phyloP scores from a whole-genome alignment of 75 land plant species.

The Selaginella tamariscina region DNA sequence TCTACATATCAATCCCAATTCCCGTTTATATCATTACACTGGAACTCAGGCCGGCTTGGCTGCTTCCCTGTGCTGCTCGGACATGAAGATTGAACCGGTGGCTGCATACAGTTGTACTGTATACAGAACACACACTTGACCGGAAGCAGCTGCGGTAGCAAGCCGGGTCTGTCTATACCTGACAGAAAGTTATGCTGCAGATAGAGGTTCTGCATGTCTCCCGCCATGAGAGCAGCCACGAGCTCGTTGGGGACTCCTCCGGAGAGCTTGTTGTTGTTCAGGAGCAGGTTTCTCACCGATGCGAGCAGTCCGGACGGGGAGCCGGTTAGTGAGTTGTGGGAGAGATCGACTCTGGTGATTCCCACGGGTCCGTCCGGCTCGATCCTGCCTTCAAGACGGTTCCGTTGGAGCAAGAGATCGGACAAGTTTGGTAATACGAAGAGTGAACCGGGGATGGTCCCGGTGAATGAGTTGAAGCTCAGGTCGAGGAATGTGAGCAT shows the following conservation, averaged over 20 bases:
- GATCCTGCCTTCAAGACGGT: neutral
- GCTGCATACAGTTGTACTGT: conserved; percentile 6
- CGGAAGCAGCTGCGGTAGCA: neutral
- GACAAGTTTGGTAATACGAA: neutral
- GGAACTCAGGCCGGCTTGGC: neutral
- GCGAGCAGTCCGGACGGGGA: neutral
- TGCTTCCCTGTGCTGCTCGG: neutral
- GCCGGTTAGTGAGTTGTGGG: neutral
- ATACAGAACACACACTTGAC: neutral
- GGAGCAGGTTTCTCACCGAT: neutral
- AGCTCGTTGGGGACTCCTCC: neutral
- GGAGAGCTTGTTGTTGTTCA: conserved; percentile 10
- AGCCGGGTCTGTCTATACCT: neutral
- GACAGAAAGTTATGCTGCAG: conserved; percentile 12
- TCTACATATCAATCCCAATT: conserved; percentile 9
- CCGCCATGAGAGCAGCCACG: neutral
- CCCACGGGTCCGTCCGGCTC: neutral
- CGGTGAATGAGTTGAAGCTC: neutral
- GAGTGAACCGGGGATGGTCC: neutral
- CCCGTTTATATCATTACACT: conserved; percentile 7
- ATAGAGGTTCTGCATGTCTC: conserved; percentile 1
- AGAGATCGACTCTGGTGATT: neutral
- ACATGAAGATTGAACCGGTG: neutral
- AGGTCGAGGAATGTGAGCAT: neutral
- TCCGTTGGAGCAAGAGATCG: neutral